Evolutionary conservation across 371 early-diverging fungal genomes (phyloP).

Genomic region (Lichtheimia ramosa): DNA sequence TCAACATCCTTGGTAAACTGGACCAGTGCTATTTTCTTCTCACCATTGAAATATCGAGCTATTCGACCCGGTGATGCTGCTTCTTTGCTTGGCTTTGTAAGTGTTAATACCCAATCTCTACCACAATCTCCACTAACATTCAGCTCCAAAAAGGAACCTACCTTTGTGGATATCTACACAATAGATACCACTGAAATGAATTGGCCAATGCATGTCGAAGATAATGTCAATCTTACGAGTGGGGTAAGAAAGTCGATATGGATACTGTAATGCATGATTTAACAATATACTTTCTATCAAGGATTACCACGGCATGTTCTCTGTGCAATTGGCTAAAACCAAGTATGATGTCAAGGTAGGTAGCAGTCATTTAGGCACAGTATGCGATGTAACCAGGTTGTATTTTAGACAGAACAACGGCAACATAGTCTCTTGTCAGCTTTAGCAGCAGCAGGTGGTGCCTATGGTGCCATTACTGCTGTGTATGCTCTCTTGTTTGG

Average conservation of each 20-base stretch:
- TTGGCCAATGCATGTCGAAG: slow-evolving; percentile 28
- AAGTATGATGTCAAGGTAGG: slow-evolving; percentile 35
- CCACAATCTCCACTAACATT: neutral
- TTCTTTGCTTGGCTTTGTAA: slow-evolving; percentile 37
- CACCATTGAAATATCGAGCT: slow-evolving; percentile 26
- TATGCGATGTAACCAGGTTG: too few relatives aligned
- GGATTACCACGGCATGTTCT: slow-evolving; percentile 35
- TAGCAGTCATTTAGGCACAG: too few relatives aligned
- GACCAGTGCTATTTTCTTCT: slow-evolving; percentile 28
- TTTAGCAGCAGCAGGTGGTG: slow-evolving; percentile 43
- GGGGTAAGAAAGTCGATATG: slow-evolving; percentile 7
- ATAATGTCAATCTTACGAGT: slow-evolving; percentile 16
- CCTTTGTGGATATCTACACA: slow-evolving; percentile 35
- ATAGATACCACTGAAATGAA: slow-evolving; percentile 18
- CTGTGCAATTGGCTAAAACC: slow-evolving; percentile 32
- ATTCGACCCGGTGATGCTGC: slow-evolving; percentile 25
- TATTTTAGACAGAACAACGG: slow-evolving; percentile 33
- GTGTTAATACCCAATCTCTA: neutral
- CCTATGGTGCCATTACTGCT: slow-evolving; percentile 38
- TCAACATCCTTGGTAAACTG: slow-evolving; percentile 26
- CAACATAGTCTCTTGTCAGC: slow-evolving; percentile 35
- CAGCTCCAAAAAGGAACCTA: slow-evolving; percentile 16
- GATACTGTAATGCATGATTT: neutral
- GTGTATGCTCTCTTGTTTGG: slow-evolving; percentile 45
- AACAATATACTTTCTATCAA: neutral